Base-by-base conservation (phyloP, 2,329 filamentous ascomycete species). In the Tolypocladium guangdongense region DNA sequence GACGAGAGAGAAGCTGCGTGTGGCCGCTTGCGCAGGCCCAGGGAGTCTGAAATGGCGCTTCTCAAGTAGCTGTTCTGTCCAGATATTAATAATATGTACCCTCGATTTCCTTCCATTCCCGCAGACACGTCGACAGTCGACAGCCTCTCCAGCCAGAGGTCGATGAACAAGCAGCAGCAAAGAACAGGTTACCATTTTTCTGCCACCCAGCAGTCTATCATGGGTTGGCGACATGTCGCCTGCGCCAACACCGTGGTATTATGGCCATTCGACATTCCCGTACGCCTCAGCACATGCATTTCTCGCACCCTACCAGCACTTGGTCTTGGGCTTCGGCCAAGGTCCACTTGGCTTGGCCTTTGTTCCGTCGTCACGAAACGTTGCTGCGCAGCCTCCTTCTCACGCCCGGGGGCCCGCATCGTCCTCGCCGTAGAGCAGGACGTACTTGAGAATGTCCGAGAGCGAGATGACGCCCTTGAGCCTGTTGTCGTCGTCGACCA, bases 391-490 rank as follows among this genome's bases (percentile, higher is more conserved):
- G n/a, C n/a, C n/a, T n/a, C 18, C 20, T 41, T 11, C 41, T 47
- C 48, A 30, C 8, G 46, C 33, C 33, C 46, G 48, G 27, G 32
- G 22, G 22, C 51, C 30, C 54, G 58, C 58, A 32, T 83, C 78
- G 60, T 82, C 84, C 64, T 89, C 86, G 51, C 88, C 88, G 61
- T 89, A 81, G 24, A 96, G 77, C 58, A 99, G 77, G 52, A 96
- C 89, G 67, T 99, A 96, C 64, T 95, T 90, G 60, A 99, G 80
- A 60, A 99, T 96, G 71, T 99, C 93, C 55, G 92, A 97, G 52
- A 99, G 77, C 7, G 91, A 96, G 56, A 99, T 84, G 53, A 99
- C 83, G 48, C 93, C 93, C 67, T 86, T 88, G 53, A 99, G 81
- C 60, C 85, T 84, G 66, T 85, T 89, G 51, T 91, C 81, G 59